Evolutionary conservation across 2,329 filamentous ascomycete species (phyloP).

Genomic region (Colletotrichum aenigma): DNA sequence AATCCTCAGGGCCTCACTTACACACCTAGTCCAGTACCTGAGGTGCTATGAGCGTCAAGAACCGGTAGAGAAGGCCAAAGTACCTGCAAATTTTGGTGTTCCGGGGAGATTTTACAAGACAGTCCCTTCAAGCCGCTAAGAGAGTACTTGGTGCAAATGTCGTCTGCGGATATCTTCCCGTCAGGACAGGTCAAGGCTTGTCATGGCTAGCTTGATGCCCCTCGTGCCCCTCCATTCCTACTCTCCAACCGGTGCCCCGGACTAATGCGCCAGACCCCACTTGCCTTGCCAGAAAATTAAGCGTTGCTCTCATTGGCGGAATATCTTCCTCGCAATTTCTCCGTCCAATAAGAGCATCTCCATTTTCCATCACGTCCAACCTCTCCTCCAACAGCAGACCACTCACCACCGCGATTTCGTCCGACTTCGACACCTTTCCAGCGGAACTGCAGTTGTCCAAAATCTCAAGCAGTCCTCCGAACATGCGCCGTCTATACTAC

Average conservation of each 20-base stretch:
- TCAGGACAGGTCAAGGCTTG: not conserved
- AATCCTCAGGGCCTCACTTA: not conserved
- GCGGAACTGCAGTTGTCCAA: not conserved
- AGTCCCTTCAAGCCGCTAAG: not conserved
- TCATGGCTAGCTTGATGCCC: not conserved
- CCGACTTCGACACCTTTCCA: not conserved
- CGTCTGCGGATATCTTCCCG: not conserved
- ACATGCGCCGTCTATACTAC: not conserved
- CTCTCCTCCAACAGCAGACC: not conserved
- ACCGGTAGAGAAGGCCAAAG: not conserved
- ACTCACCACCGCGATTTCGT: not conserved
- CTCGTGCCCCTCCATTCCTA: slow-evolving; percentile 2
- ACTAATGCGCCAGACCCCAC: not conserved
- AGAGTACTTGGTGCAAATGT: not conserved
- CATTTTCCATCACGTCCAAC: not conserved
- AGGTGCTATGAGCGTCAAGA: not conserved
- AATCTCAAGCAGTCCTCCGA: not conserved
- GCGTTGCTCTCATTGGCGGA: not conserved
- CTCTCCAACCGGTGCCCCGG: slow-evolving; percentile 1
- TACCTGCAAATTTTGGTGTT: not conserved
- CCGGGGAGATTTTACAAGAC: not conserved
- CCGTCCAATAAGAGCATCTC: slow-evolving; percentile 6
- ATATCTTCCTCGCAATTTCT: not conserved
- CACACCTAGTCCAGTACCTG: not conserved
- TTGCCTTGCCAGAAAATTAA: not conserved